A percentile compares a stretch with the other conserved stretches of the same genome.
Evolutionary conservation across 139 green algal genomes (phyloP).

Genomic region (Auxenochlorella protothecoides): DNA sequence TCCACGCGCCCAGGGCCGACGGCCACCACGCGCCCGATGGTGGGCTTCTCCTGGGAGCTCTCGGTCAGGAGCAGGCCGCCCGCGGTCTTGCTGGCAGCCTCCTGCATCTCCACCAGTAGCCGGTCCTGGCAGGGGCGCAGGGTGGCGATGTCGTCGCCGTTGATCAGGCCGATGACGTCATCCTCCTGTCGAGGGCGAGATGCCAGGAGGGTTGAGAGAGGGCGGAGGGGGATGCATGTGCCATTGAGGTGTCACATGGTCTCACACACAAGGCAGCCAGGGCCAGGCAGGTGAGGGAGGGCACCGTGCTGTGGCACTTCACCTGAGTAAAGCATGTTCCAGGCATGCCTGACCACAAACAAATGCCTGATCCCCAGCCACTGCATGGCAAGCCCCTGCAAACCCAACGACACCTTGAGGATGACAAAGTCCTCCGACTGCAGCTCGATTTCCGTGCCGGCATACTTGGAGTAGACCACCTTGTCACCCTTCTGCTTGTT

Average conservation of each 20-base stretch:
- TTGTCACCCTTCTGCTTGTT: conserved; percentile 56
- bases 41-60: conserved; percentile 74
- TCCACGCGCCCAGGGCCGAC: conserved; percentile 61
- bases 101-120: conserved; percentile 55
- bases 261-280: no score
- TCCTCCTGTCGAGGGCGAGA: conserved; percentile 25
- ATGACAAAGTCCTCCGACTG: conserved; percentile 62
- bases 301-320: no score
- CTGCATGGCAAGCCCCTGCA: no score
- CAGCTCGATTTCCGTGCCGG: conserved; percentile 85
- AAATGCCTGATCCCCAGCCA: no score
- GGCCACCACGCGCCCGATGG: conserved; percentile 75
- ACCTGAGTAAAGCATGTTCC: no score
- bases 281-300: no score
- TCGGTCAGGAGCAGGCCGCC: conserved; percentile 80
- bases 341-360: no score
- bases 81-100: conserved; percentile 58
- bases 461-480: conserved; percentile 93
- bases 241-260: no score
- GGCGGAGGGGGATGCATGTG: no score
- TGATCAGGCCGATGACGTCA: conserved; percentile 52
- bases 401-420: conserved; percentile 62
- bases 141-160: conserved; percentile 36
- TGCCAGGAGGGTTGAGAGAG: no score
- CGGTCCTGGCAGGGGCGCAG: conserved; percentile 50